Percentiles rank a stretch among this genome's conserved stretches.
Evolutionary conservation across 108 stramenopile species (phyloP).

Genomic region (Epithemia pelagica): DNA sequence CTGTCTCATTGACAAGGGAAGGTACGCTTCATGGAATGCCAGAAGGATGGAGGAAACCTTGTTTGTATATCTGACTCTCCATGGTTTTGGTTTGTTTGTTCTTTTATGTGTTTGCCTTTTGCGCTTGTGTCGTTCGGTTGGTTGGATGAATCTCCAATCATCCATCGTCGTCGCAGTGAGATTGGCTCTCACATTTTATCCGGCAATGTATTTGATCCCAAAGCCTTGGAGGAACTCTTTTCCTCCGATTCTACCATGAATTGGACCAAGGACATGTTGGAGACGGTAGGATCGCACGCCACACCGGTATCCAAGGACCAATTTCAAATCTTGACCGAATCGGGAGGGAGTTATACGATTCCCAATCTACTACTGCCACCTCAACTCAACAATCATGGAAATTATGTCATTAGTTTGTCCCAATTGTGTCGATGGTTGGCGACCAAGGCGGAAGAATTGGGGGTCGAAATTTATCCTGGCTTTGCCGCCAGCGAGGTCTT

Average conservation of each 20-base stretch:
- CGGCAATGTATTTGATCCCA: constrained; percentile 98
- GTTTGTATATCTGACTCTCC: too few relatives aligned
- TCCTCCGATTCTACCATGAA: constrained; percentile 65
- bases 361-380: constrained; percentile 77
- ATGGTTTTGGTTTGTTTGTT: too few relatives aligned
- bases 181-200: constrained; percentile 97
- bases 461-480: constrained; percentile 97
- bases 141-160: too few relatives aligned
- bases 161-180: too few relatives aligned
- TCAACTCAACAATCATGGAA: constrained; percentile 95
- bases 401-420: constrained; percentile 89
- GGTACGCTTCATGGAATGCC: constrained; percentile 19
- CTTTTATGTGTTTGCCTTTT: too few relatives aligned
- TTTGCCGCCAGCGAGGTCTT: constrained; percentile 95
- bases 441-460: constrained; percentile 90
- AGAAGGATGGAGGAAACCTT: too few relatives aligned
- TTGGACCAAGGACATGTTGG: constrained; percentile 60
- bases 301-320: constrained; percentile 86
- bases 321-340: constrained; percentile 78
- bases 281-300: constrained; percentile 53
- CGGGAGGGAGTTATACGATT: constrained; percentile 39
- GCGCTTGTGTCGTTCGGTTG: too few relatives aligned
- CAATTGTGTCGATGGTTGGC: constrained; percentile 94
- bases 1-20: constrained; percentile 96
- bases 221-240: constrained; percentile 92